Base-by-base conservation (phyloP, 2,329 filamentous ascomycete species). In the Colletotrichum sojae region DNA sequence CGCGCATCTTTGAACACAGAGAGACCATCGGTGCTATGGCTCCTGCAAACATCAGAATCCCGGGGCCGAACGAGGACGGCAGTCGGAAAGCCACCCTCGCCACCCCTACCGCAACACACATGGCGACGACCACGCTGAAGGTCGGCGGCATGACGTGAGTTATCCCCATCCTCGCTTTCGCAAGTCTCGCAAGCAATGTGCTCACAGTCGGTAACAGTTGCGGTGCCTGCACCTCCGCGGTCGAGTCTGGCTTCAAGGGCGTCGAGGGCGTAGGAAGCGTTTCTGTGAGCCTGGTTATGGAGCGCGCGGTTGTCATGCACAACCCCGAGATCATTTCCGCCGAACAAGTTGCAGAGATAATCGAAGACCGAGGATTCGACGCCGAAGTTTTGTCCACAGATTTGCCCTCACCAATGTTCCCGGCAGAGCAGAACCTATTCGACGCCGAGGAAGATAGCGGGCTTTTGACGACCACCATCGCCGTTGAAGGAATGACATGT, bases 221-320 rank as follows among this genome's bases (percentile, higher is more conserved):
- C 83, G 95, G 95, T 77, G 92, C 95, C 74, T 99, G 96, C 79
- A 98, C 95, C 31, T 97, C 95, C 52, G 92, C 96, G n/a, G 92
- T 99, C 74, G 95, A 98, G 85, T 89, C 92, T 69, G 96, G 93
- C 73, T 97, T 99, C 83, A 92, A 94, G 76, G 89, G 88, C 73
- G 88, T 97, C 5, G 86, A 92, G 46, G 95, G 96, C 63, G 90
- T 96, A 10, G 93, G 92, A 71, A 94, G 88, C 74, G 94, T 98
- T 68, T 97, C 94, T 10, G 92, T 99, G 75, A 97, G 94, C 78
- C 84, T 99, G 75, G 92, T 98, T 64, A 97, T 98, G 90, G 95
- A 97, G 80, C 90, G 95, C 69, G 96, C 95, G n/a, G 95, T 98
- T 49, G 86, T 98, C 43, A 92, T 95, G 81, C 96, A 99, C 81